A percentile compares a stretch with the other conserved stretches of the same genome.
Evolutionary conservation across 2,329 filamentous ascomycete species (phyloP).

Genomic region (Colletotrichum sp.): DNA sequence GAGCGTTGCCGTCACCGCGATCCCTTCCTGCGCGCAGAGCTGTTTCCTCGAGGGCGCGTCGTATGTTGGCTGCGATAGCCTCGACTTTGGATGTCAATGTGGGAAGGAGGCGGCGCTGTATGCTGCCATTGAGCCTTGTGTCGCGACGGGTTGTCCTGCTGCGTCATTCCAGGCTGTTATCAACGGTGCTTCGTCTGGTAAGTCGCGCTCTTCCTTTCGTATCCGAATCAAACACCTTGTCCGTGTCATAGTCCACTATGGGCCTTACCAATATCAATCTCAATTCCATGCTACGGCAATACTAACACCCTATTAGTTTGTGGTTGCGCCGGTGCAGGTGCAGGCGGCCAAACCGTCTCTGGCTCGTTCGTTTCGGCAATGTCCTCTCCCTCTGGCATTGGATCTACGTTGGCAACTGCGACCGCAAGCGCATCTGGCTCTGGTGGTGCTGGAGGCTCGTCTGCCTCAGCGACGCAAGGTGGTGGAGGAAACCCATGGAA

Average conservation of each 20-base stretch:
- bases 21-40: conserved; percentile 30
- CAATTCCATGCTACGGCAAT: background rate
- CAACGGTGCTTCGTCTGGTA: conserved; percentile 25
- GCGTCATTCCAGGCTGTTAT: conserved; percentile 29
- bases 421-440: background rate
- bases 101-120: conserved; percentile 26
- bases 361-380: conserved; percentile 7
- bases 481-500: background rate
- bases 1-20: conserved; percentile 28
- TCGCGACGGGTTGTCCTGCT: conserved; percentile 28
- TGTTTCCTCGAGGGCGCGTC: conserved; percentile 33
- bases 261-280: no score
- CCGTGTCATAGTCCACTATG: no score
- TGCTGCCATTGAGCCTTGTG: conserved; percentile 30
- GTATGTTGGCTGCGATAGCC: conserved; percentile 27
- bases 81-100: conserved; percentile 33
- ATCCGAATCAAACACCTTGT: no score
- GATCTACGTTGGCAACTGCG: background rate
- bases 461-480: conserved; percentile 1
- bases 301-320: background rate
- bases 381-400: background rate
- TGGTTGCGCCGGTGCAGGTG: conserved; percentile 7
- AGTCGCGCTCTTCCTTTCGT: background rate
- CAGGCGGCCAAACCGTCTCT: background rate
- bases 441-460: background rate